phyloP scores from a whole-genome alignment of 2,329 filamentous ascomycete genomes.

The Davidsoniella neocaledoniae region DNA sequence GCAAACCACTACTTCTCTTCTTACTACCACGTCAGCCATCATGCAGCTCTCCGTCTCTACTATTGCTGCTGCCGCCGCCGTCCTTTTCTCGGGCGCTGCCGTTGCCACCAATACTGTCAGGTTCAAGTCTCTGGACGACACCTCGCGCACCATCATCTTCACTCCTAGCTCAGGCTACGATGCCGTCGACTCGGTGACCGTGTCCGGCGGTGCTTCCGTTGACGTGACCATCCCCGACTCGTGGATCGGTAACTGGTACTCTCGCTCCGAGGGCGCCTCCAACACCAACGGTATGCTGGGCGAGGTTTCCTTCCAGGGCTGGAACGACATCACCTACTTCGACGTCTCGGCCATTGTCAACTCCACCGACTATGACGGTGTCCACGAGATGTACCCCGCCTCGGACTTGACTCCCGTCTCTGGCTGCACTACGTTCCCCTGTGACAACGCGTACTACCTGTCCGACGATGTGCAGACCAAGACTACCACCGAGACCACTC shows the following conservation, averaged over 20 bases:
- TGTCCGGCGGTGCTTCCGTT: slow-evolving; percentile 23
- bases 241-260: slow-evolving; percentile 36
- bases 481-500: slow-evolving; percentile 28
- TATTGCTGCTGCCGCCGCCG: slow-evolving; percentile 23
- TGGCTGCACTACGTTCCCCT: slow-evolving; percentile 35
- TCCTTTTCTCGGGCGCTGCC: slow-evolving; percentile 26
- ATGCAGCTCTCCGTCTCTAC: slow-evolving; percentile 10
- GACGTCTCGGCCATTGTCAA: slow-evolving; percentile 43
- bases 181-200: slow-evolving; percentile 23
- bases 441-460: slow-evolving; percentile 35
- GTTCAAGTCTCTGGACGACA: slow-evolving; percentile 40
- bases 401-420: slow-evolving; percentile 24
- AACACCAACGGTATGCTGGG: slow-evolving; percentile 34
- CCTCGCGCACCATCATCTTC: slow-evolving; percentile 33
- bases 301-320: slow-evolving; percentile 34
- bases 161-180: slow-evolving; percentile 25
- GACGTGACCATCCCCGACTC: slow-evolving; percentile 26
- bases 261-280: slow-evolving; percentile 27
- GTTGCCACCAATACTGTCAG: slow-evolving; percentile 35
- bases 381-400: slow-evolving; percentile 38
- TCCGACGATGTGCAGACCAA: slow-evolving; percentile 40
- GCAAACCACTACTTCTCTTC: not conserved
- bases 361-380: slow-evolving; percentile 30
- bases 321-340: slow-evolving; percentile 33
- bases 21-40: not conserved